phyloP scores from a whole-genome alignment of 2,329 filamentous ascomycete genomes.

The Mycocentrospora acerina region DNA sequence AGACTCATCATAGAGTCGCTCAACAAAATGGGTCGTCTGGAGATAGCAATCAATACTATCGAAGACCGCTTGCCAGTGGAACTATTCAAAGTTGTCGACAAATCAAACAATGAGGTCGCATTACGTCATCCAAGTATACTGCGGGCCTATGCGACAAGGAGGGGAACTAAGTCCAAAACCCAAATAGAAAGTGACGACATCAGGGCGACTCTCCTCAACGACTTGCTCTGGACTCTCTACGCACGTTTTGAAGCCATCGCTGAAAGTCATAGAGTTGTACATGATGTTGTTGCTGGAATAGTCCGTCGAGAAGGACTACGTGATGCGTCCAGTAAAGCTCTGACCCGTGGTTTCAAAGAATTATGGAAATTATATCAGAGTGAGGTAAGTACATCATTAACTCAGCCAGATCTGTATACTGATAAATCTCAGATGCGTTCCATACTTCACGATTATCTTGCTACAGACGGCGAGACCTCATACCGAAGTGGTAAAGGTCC shows the following conservation, averaged over 20 bases:
- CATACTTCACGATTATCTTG: conserved; percentile 91
- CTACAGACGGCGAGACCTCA: conserved; percentile 78
- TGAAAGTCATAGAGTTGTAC: conserved; percentile 89
- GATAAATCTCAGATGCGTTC: conserved; percentile 66
- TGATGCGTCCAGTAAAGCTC: conserved; percentile 57
- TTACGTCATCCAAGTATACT: conserved; percentile 86
- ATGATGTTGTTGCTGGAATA: conserved; percentile 87
- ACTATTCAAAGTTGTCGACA: conserved; percentile 89
- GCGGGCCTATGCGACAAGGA: conserved; percentile 52
- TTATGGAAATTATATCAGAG: conserved; percentile 98
- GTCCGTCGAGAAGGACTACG: conserved; percentile 73
- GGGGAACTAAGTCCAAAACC: conserved; percentile 61
- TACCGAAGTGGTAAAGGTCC: conserved; percentile 57
- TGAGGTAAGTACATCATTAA: conserved; percentile 53
- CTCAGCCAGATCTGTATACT: neutral
- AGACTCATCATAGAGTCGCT: conserved; percentile 83
- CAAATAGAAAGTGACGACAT: conserved; percentile 67
- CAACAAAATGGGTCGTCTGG: conserved; percentile 83
- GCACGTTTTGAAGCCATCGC: conserved; percentile 97
- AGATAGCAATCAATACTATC: conserved; percentile 83
- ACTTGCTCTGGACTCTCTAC: conserved; percentile 88
- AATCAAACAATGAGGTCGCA: conserved; percentile 92
- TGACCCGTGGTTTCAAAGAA: conserved; percentile 90
- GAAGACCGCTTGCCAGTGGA: conserved; percentile 93
- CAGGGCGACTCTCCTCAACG: conserved; percentile 81